These are phyloP conservation scores for Corymbia maculata DNA, from an alignment of 345 rosid genomes.

Conservation along the genomic window DNA sequence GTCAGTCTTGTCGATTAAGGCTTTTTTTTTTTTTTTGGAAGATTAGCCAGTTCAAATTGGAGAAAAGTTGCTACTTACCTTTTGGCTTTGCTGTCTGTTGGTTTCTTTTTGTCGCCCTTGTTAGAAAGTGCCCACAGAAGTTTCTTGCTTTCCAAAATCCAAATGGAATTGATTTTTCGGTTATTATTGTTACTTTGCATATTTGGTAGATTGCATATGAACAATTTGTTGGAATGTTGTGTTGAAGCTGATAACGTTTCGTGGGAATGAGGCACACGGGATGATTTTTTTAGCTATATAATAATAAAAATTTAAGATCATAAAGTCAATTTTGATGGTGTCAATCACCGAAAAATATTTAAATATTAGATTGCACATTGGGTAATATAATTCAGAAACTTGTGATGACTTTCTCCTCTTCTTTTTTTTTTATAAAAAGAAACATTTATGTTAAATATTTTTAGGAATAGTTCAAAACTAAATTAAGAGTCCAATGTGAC, in stretches of 20 bases:
- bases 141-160: neutral
- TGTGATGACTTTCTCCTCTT: neutral
- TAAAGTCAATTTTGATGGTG: too few relatives aligned
- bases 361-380: neutral
- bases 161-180: neutral
- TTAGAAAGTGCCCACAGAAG: neutral
- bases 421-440: neutral
- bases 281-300: neutral
- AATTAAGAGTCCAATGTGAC: too few relatives aligned
- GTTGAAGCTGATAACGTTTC: too few relatives aligned
- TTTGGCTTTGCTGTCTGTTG: neutral
- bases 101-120: neutral
- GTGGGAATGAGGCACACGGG: too few relatives aligned
- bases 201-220: neutral
- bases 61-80: neutral
- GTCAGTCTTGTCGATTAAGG: neutral
- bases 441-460: too few relatives aligned
- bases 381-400: neutral
- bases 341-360: too few relatives aligned
- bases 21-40: too few relatives aligned
- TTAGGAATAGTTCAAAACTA: too few relatives aligned
- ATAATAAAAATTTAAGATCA: too few relatives aligned
- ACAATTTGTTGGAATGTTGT: neutral
- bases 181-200: neutral
- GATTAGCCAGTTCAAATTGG: neutral